Base-by-base conservation (phyloP, 805 yeast species). In the Nakazawaea sp. region DNA sequence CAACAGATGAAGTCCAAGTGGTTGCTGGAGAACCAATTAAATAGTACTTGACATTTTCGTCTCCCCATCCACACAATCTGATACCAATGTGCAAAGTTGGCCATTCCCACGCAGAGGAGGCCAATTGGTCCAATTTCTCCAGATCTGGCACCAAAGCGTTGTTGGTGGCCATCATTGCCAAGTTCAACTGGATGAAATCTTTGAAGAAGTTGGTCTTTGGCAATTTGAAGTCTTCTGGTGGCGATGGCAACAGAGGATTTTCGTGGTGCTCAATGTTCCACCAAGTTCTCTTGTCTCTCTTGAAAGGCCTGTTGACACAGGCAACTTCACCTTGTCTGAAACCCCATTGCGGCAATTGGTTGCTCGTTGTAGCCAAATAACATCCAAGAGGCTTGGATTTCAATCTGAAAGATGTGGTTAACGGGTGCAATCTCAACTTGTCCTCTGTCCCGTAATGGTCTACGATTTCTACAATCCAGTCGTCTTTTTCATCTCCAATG, bases 91-190 rank as follows among this genome's bases (percentile, higher is more conserved):
- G 68, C 51, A 83, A 65, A n/a, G 80, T 72, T 34, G 95, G 95
- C 95, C 95, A 84, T 64, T 84, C 84, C 90, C 92, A 84, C 56
- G 85, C 83, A 39, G 68, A 58, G 12, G 90, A 80, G 1, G 88
- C 78, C 42, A 84, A 62, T 40, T 69, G 71, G 52, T 84, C 95
- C 45, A 64, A 73, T 49, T 82, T 83, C 49, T 84, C 92, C 2
- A 66, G 62, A 53, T 84, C 94, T 7, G 92, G 90, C 21, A 84
- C 71, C 49, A 84, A 66, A 0, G 90, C 94, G 50, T 81, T 84
- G 55, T 84, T 84, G 10, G 90, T 79, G 6, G 90, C 84, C 78
- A 83, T 83, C 95, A 84, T 84, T 2, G 90, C 92, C 52, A 81
- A 75, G 53, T 84, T 84, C 44, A 81, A 65, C 50, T 81, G 75